Evolutionary conservation across 202 grass and related monocot species (phyloP).

Genomic region (Digitaria exilis): DNA sequence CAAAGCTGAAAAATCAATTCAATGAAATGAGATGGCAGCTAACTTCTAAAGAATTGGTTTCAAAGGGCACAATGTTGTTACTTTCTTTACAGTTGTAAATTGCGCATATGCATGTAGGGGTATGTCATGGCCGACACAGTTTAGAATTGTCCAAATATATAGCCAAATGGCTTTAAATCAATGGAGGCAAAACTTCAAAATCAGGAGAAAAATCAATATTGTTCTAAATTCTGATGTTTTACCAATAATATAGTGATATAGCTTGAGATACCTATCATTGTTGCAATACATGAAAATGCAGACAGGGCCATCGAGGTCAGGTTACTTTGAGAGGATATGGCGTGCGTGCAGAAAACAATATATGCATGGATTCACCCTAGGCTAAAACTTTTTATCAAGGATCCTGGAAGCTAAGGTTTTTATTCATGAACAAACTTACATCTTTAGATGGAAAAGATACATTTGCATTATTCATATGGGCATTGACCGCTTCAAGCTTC

Average conservation of each 20-base stretch:
- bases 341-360: background rate
- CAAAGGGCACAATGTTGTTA: background rate
- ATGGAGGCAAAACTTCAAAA: background rate
- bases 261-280: background rate
- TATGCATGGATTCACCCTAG: background rate
- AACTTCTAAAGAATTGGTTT: background rate
- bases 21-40: background rate
- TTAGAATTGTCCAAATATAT: background rate
- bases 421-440: conserved; percentile 62
- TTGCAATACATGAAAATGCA: conserved; percentile 8
- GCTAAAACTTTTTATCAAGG: background rate
- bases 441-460: conserved; percentile 65
- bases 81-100: background rate
- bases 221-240: background rate
- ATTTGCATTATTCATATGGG: conserved; percentile 48
- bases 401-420: conserved; percentile 10
- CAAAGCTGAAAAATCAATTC: background rate
- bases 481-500: conserved; percentile 92
- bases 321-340: conserved; percentile 12
- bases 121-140: background rate
- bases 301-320: background rate
- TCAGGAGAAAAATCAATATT: background rate
- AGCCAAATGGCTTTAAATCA: background rate
- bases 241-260: background rate
- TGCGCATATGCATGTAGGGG: background rate